These are phyloP conservation scores for Cutaneotrichosporon mucoides DNA, from an alignment of 1,284 basidiomycete species.

Conservation along the genomic window DNA sequence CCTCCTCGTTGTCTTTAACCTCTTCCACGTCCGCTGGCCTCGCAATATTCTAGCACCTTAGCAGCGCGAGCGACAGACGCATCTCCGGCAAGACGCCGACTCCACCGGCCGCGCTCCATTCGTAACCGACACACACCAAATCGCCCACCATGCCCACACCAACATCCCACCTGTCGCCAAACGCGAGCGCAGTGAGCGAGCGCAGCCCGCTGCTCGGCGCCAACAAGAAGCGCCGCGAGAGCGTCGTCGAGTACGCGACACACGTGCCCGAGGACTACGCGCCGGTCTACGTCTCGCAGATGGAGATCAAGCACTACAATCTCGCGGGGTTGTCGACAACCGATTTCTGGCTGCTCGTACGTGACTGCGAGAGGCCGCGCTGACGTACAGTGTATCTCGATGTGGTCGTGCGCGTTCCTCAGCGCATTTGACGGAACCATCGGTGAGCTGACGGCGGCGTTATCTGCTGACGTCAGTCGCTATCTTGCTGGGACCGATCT, in stretches of 20 bases:
- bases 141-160: too few species aligned
- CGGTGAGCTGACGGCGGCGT: neutral
- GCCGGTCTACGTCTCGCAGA: neutral
- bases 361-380: neutral
- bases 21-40: too few species aligned
- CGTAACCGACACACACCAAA: too few species aligned
- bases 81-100: too few species aligned
- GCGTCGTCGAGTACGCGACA: constrained; percentile 15
- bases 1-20: too few species aligned
- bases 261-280: constrained; percentile 13
- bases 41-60: too few species aligned
- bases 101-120: too few species aligned
- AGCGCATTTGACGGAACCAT: constrained; percentile 70
- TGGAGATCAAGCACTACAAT: constrained; percentile 31
- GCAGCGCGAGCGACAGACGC: too few species aligned
- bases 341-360: constrained; percentile 31
- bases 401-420: constrained; percentile 55
- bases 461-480: constrained; percentile 28
- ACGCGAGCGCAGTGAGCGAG: constrained; percentile 1
- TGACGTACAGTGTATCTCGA: constrained; percentile 23
- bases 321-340: constrained; percentile 31
- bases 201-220: constrained; percentile 12
- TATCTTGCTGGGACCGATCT: constrained; percentile 58
- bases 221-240: constrained; percentile 10
- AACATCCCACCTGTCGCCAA: too few species aligned